Percentiles rank a stretch among this genome's conserved stretches.
Conservation (phyloP, 176 grass and related monocot species). For the Poa pratensis region DNA sequence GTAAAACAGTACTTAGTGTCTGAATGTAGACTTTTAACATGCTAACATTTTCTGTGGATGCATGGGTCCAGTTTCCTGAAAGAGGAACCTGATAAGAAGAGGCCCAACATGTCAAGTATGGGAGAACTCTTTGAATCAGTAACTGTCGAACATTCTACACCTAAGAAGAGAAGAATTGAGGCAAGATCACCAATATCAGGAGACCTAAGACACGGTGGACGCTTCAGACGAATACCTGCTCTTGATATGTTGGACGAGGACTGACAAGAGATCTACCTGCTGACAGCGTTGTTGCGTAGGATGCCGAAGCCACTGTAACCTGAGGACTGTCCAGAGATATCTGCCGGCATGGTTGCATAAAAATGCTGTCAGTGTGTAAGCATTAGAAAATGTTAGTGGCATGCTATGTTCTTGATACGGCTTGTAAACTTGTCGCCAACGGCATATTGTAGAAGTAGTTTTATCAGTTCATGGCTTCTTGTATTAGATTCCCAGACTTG, state of each 20-base stretch:
- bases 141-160: constrained; percentile 44
- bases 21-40: not conserved
- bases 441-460: not conserved
- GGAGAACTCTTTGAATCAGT: constrained; percentile 75
- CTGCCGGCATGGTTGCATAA: not conserved
- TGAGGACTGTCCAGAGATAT: constrained; percentile 43
- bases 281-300: not conserved
- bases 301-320: not conserved
- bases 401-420: not conserved
- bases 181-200: constrained; percentile 35
- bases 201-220: constrained; percentile 45
- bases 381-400: not conserved
- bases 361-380: not conserved
- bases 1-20: not conserved
- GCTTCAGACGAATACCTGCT: constrained; percentile 76
- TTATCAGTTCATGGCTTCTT: not conserved
- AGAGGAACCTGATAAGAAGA: constrained; percentile 77
- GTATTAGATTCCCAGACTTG: not conserved
- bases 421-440: not conserved
- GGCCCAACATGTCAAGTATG: constrained; percentile 67
- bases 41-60: constrained; percentile 26
- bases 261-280: constrained; percentile 15
- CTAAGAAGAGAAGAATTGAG: constrained; percentile 66
- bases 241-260: constrained; percentile 68
- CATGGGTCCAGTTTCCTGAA: constrained; percentile 61